These are phyloP conservation scores for Prunus yedoensis DNA, from an alignment of 331 rosid species.

Conservation along the genomic window DNA sequence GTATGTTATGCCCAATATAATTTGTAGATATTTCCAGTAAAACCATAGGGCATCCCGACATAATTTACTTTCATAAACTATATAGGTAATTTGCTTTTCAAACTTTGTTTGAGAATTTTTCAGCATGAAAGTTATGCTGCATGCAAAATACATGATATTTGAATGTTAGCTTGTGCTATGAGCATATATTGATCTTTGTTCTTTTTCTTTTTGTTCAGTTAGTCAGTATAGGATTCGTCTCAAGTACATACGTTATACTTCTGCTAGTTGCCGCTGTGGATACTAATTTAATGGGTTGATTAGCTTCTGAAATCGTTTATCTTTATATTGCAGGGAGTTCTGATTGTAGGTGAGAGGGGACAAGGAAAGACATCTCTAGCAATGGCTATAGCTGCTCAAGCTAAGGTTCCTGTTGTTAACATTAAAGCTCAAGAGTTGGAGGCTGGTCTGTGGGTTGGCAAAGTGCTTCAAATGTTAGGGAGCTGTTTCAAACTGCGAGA, in stretches of 20 bases:
- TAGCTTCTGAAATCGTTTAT: slow-evolving; percentile 25
- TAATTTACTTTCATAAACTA: neutral
- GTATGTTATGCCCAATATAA: slow-evolving; percentile 43
- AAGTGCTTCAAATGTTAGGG: slow-evolving; percentile 96
- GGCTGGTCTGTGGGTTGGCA: slow-evolving; percentile 99
- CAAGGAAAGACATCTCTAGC: slow-evolving; percentile 98
- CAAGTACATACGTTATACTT: neutral
- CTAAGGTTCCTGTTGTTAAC: slow-evolving; percentile 91
- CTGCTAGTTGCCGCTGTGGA: neutral
- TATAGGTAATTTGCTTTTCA: neutral
- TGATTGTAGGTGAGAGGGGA: slow-evolving; percentile 97
- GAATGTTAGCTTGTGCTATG: slow-evolving; percentile 2
- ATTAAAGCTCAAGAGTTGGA: slow-evolving; percentile 89
- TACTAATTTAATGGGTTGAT: slow-evolving; percentile 2
- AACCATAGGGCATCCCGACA: neutral
- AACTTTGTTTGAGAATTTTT: neutral
- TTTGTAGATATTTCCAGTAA: neutral
- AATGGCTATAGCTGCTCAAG: slow-evolving; percentile 95
- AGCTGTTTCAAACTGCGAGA: slow-evolving; percentile 94
- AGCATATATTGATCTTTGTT: neutral
- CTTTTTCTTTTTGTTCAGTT: neutral
- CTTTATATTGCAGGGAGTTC: slow-evolving; percentile 76
- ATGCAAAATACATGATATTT: neutral
- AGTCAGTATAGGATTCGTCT: slow-evolving; percentile 1
- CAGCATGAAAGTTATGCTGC: neutral